phyloP scores from a whole-genome alignment of 257 asterid species.

The Cinchona pubescens region DNA sequence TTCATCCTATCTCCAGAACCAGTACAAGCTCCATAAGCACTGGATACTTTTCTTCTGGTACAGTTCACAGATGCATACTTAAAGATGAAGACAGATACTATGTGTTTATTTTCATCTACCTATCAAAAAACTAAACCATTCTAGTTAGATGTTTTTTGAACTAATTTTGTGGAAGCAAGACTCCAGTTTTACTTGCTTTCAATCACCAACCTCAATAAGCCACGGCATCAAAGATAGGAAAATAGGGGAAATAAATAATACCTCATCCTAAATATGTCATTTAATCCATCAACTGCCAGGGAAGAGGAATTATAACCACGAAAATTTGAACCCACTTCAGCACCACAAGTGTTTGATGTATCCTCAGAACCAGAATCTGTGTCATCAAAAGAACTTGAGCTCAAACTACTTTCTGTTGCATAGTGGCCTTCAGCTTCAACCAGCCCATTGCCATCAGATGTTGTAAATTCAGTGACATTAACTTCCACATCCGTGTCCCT shows the following conservation, averaged over 20 bases:
- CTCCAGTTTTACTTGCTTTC: neutral
- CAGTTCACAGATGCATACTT: neutral
- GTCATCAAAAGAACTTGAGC: conserved; percentile 79
- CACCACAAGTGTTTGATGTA: conserved; percentile 28
- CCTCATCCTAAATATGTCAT: conserved; percentile 44
- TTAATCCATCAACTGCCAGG: conserved; percentile 31
- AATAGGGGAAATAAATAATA: conserved; percentile 12
- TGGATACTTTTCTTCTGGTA: neutral
- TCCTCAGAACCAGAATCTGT: conserved; percentile 46
- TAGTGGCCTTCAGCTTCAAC: conserved; percentile 40
- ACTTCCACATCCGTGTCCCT: conserved; percentile 36
- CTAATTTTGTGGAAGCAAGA: neutral
- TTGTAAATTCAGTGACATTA: conserved; percentile 42
- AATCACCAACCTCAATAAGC: neutral
- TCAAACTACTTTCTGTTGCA: conserved; percentile 61
- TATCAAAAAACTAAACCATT: neutral
- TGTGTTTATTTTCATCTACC: neutral
- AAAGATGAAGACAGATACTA: neutral
- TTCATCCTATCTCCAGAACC: neutral
- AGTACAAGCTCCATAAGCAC: neutral
- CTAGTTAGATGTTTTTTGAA: neutral
- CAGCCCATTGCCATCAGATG: conserved; percentile 28
- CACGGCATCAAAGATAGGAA: conserved; percentile 1
- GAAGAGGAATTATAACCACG: conserved; percentile 38
- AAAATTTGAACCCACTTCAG: conserved; percentile 44